These are phyloP conservation scores for Elongisporangium undulatum DNA, from an alignment of 352 stramenopile genomes.

Conservation along the genomic window DNA sequence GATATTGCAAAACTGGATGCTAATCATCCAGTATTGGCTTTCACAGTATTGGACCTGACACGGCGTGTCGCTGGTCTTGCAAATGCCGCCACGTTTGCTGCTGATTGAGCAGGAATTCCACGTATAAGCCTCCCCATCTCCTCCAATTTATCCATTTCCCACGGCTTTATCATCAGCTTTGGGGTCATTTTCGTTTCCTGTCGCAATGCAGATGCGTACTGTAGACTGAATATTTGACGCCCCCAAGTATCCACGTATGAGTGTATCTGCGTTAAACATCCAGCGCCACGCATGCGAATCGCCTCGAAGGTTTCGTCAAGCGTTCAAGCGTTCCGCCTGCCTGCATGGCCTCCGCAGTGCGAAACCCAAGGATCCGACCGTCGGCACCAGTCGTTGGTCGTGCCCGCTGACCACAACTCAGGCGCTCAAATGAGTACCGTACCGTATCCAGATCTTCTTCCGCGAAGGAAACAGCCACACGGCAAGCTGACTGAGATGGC, in stretches of 20 bases:
- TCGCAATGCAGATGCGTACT: background rate
- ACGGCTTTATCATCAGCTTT: background rate
- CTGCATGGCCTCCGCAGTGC: background rate
- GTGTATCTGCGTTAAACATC: background rate
- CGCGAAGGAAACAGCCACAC: background rate
- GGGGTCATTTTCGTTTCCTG: background rate
- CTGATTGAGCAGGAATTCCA: background rate
- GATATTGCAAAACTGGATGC: background rate
- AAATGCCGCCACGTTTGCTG: background rate
- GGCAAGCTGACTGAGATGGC: background rate
- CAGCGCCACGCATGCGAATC: background rate
- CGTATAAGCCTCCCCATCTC: background rate
- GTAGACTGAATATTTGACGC: background rate
- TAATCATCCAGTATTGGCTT: background rate
- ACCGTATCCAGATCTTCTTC: background rate
- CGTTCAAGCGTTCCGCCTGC: background rate
- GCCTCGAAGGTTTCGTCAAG: background rate
- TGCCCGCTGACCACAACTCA: background rate
- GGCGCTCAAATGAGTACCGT: background rate
- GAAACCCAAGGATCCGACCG: background rate
- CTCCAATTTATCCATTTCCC: background rate
- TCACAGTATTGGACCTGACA: background rate
- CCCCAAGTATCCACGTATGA: background rate
- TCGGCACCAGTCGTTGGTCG: background rate
- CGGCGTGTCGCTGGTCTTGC: background rate